Evolutionary conservation across 352 stramenopile genomes (phyloP).

Genomic region (Phytophthora ramorum): DNA sequence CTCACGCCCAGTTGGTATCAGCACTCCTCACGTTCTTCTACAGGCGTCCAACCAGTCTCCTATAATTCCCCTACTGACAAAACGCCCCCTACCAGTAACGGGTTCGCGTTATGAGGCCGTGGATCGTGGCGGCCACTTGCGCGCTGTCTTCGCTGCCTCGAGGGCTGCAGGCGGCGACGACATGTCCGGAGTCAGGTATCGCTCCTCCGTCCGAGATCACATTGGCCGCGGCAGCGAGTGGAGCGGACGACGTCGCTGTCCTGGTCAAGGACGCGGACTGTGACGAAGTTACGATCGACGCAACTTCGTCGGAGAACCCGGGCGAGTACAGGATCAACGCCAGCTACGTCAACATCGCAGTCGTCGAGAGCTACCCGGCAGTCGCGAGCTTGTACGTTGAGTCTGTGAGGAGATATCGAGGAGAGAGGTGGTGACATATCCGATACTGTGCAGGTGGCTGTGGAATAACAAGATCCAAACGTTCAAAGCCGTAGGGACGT

Average conservation of each 20-base stretch:
- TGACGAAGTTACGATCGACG: constrained; percentile 33
- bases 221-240: constrained; percentile 25
- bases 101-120: constrained; percentile 11
- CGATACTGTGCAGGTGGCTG: constrained; percentile 24
- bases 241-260: constrained; percentile 31
- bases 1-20: constrained; percentile 12
- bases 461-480: constrained; percentile 58
- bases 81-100: constrained; percentile 6
- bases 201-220: constrained; percentile 27
- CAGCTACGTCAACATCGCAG: constrained; percentile 36
- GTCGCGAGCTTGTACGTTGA: constrained; percentile 34
- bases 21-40: constrained; percentile 8
- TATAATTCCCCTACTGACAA: background rate
- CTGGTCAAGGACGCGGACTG: constrained; percentile 34
- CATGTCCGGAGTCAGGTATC: constrained; percentile 33
- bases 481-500: constrained; percentile 40
- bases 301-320: constrained; percentile 26
- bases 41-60: background rate
- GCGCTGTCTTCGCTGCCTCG: constrained; percentile 4
- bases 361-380: constrained; percentile 37
- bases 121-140: constrained; percentile 8
- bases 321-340: constrained; percentile 37
- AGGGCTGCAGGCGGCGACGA: constrained; percentile 18
- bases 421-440: background rate
- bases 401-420: background rate